A percentile compares a stretch with the other conserved stretches of the same genome.
Conservation (phyloP, 441 rosid genomes). For the Theobroma grandiflorum region DNA sequence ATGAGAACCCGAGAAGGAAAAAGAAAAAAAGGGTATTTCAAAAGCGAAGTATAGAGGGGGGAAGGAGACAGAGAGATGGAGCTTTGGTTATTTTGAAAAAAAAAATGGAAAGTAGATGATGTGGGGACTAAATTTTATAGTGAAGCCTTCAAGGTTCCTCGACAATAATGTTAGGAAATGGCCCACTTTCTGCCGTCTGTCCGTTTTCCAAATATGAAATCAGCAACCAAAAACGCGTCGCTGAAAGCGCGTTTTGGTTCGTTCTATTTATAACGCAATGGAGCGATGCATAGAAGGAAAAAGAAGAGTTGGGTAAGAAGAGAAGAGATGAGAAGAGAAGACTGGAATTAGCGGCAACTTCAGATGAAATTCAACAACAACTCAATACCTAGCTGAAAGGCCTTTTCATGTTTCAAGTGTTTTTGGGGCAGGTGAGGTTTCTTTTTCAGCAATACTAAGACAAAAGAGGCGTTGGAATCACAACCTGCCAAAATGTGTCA, state of each 20-base stretch:
- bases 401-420: too few species aligned
- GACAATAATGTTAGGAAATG: not conserved
- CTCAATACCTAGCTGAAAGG: too few species aligned
- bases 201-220: not conserved
- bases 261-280: too few species aligned
- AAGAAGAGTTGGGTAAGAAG: too few species aligned
- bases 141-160: not conserved
- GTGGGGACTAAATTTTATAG: not conserved
- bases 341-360: not conserved
- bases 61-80: not conserved
- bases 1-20: not conserved
- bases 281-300: too few species aligned
- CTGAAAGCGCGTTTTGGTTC: not conserved
- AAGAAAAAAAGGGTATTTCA: not conserved
- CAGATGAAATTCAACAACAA: too few species aligned
- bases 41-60: not conserved
- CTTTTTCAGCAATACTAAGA: too few species aligned
- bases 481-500: too few species aligned
- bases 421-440: not conserved
- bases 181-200: not conserved
- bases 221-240: slow-evolving; percentile 7
- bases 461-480: too few species aligned
- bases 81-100: not conserved
- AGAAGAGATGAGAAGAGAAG: too few species aligned
- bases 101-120: not conserved